A percentile compares a stretch with the other conserved stretches of the same genome.
phyloP scores from a whole-genome alignment of 176 grass and related monocot species.

The Musa acuminata region DNA sequence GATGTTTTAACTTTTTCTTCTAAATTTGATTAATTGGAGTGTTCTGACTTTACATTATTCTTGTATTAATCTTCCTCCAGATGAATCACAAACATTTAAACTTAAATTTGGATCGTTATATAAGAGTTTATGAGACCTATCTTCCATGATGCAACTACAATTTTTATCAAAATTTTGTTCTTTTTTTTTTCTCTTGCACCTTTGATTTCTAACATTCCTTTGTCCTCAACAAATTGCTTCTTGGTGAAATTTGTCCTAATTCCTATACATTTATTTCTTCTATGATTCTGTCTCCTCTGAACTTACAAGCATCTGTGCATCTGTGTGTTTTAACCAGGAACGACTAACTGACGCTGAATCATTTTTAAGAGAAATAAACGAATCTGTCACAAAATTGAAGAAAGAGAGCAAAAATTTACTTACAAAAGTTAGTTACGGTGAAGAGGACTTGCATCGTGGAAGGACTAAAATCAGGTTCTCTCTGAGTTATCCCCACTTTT shows the following conservation, averaged over 20 bases:
- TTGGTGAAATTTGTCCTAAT: neutral
- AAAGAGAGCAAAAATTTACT: conserved; percentile 73
- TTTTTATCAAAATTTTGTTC: neutral
- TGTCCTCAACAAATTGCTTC: neutral
- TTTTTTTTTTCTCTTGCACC: neutral
- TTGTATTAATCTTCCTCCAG: neutral
- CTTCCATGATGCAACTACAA: neutral
- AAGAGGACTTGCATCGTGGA: conserved; percentile 78
- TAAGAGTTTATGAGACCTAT: neutral
- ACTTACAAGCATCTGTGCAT: neutral
- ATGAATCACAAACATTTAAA: neutral
- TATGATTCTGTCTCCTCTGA: neutral
- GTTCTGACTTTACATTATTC: neutral
- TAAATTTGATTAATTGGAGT: neutral
- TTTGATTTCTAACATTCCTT: neutral
- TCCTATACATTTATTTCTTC: neutral
- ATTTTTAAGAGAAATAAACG: conserved; percentile 60
- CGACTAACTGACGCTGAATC: conserved; percentile 66
- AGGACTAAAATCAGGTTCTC: conserved; percentile 57
- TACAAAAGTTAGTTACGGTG: conserved; percentile 55
- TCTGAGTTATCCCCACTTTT: neutral
- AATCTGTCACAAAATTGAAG: conserved; percentile 52
- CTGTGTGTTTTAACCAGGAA: conserved; percentile 36
- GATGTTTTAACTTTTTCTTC: neutral
- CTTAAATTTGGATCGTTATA: neutral